These are phyloP conservation scores for Cyberlindnera mrakii DNA, from an alignment of 805 yeast genomes.

Conservation along the genomic window DNA sequence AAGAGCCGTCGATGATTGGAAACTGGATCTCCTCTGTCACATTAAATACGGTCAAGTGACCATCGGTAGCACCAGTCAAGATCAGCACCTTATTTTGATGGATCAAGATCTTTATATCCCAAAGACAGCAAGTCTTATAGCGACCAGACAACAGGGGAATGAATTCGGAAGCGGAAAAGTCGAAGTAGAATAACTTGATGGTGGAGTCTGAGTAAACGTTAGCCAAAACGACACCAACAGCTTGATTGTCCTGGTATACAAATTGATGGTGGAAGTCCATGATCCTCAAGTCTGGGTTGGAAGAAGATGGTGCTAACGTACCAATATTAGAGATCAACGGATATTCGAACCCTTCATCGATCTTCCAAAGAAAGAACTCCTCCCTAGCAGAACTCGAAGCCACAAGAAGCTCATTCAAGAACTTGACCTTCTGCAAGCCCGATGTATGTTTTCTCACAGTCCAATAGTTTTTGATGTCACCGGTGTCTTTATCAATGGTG, in stretches of 20 bases:
- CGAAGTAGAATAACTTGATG: slow-evolving; percentile 58
- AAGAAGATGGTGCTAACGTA: slow-evolving; percentile 47
- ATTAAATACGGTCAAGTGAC: slow-evolving; percentile 61
- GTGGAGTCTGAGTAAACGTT: slow-evolving; percentile 85
- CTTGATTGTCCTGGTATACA: slow-evolving; percentile 24
- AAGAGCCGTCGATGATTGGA: slow-evolving; percentile 6
- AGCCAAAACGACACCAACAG: slow-evolving; percentile 45
- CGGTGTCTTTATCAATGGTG: slow-evolving; percentile 27
- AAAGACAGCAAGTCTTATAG: slow-evolving; percentile 73
- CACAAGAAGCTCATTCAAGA: slow-evolving; percentile 45
- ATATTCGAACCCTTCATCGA: slow-evolving; percentile 31
- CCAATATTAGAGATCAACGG: slow-evolving; percentile 47
- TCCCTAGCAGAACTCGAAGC: slow-evolving; percentile 77
- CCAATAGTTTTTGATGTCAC: slow-evolving; percentile 45
- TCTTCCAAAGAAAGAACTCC: slow-evolving; percentile 77
- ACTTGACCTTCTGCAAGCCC: slow-evolving; percentile 72
- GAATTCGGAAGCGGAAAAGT: slow-evolving; percentile 33
- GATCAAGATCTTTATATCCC: slow-evolving; percentile 48
- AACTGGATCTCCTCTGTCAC: slow-evolving; percentile 29
- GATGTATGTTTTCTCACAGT: slow-evolving; percentile 78
- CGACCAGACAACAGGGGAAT: slow-evolving; percentile 37
- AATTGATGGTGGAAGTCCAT: slow-evolving; percentile 71
- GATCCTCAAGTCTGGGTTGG: slow-evolving; percentile 77
- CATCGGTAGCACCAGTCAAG: slow-evolving; percentile 76
- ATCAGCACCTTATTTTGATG: slow-evolving; percentile 29